Evolutionary conservation across 176 grass and related monocot genomes (phyloP), one percentile per base, ranked within the genome.

Genomic region (Lolium perenne): DNA sequence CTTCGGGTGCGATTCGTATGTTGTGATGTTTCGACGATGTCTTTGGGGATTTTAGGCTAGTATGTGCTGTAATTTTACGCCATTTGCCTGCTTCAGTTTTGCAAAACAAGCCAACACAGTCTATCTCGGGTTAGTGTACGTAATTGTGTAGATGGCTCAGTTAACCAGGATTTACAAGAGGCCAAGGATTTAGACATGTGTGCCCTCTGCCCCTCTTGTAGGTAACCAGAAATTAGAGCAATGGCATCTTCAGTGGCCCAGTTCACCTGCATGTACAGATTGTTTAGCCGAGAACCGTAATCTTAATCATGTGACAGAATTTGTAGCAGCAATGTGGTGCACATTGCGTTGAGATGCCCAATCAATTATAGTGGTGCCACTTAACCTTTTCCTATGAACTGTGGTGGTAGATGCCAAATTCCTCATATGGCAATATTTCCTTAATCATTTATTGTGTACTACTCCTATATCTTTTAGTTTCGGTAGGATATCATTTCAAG

Each of bases 121-220:
- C 67, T 63, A 63, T 29, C 60, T 63, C 60, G 60, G 22, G 38
- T 70, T n/a, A 10, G 67, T 45, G 38, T 29, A 29, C 26, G 26
- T 45, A 71, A 45, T 45, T 15, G 55, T 61, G 10, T 45, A 15
- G 35, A 45, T 79, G 76, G 12, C 26, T 21, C 17, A 57, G 35
- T 38, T 77, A 77, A 58, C 53, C 16, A 77, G 51, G 4, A 77
- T 56, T 56, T 77, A 32, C 74, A 11, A 77, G 16, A 77, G 18
- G 51, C 10, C 17, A 57, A 40, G 2, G 75, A 35, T 35, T 68
- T 18, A 68, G 65, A 26, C 41, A 47, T 18, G 2, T 38, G 20
- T 45, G 41, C 3, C 41, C 41, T 45, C 41, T 43, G 4, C 6
- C 6, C 4, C 26, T 29, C 32, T 35, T 35, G 32, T 35, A 35